Evolutionary conservation across 176 grass and related monocot species (phyloP), one percentile per base, ranked within the genome.

Genomic region (Juncus effusus): DNA sequence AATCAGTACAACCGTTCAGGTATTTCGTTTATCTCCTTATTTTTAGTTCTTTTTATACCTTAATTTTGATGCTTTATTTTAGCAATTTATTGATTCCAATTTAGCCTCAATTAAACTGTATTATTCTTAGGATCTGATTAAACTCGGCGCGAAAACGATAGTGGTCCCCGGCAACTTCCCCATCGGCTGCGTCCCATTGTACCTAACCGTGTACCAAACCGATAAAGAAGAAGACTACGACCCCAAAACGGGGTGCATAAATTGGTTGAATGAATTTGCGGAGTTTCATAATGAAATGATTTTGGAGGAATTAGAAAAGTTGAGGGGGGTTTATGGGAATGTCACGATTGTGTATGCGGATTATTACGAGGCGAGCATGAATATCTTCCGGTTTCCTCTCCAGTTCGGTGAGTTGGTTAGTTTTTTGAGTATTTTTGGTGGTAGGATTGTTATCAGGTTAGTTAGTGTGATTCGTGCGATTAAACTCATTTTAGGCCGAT

Each of bases 151-250:
- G 72, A 90, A 89, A 71, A 95, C 85, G 72, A 69, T 95, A 50
- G 83, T 90, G 15, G 86, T 95, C 56, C 90, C 90, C 13, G 90
- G 90, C 52, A 95, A 90, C 56, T 81, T 95, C 40, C 90, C 90
- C 52, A 90, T 90, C 39, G 90, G 90, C 16, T 95, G 90, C 69
- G 86, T 95, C 6, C 86, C 90, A 4, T 54, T 90, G 54, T 95
- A 95, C 51, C 90, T 95, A 5, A 44, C 77, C 2, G 79, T 89
- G 38, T 89, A 83, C 74, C 82, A 65, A 71, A 90, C 77, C 19
- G 16, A 84, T 56, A 86, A 84, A 51, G 74, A 79, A 74, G 83
- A 70, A 61, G 82, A 95, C 69, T 95, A 95, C 16, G 83, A 90
- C 59, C 77, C 88, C 19, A 51, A 89, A 54, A 95, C 83, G 76